phyloP scores from a whole-genome alignment of 2,329 filamentous ascomycete genomes.

The Lecanicillium sp. region DNA sequence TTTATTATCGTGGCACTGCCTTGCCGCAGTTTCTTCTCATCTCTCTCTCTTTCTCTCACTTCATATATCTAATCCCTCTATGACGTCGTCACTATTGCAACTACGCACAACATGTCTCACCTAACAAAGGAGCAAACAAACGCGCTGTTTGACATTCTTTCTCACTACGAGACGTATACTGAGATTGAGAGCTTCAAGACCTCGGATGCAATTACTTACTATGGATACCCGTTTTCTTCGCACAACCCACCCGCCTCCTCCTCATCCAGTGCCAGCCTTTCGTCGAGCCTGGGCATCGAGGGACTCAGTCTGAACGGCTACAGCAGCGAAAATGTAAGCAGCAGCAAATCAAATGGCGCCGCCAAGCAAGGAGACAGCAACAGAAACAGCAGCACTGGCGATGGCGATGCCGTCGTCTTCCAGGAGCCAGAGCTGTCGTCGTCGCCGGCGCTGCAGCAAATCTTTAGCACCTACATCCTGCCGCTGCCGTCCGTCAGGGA shows the following conservation, averaged over 20 bases:
- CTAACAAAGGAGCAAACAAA: slow-evolving; percentile 33
- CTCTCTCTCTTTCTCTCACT: too few species aligned
- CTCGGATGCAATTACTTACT: slow-evolving; percentile 53
- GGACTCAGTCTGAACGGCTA: too few species aligned
- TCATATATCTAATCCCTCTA: too few species aligned
- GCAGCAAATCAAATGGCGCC: neutral
- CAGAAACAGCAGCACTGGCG: slow-evolving; percentile 15
- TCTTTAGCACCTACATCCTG: slow-evolving; percentile 58
- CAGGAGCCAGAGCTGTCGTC: slow-evolving; percentile 27
- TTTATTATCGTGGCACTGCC: too few species aligned
- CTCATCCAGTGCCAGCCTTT: slow-evolving; percentile 11
- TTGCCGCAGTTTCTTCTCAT: too few species aligned
- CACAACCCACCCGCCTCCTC: too few species aligned
- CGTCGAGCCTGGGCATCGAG: slow-evolving; percentile 5
- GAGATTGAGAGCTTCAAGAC: slow-evolving; percentile 68
- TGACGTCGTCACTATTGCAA: too few species aligned
- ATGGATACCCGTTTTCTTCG: slow-evolving; percentile 58
- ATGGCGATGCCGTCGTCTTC: slow-evolving; percentile 11
- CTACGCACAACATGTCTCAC: neutral
- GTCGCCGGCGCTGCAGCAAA: slow-evolving; percentile 58
- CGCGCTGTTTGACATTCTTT: slow-evolving; percentile 52
- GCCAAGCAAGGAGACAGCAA: too few species aligned
- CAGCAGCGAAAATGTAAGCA: slow-evolving; percentile 10
- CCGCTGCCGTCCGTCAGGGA: slow-evolving; percentile 57
- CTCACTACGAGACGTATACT: slow-evolving; percentile 50